A percentile compares a stretch with the other conserved stretches of the same genome.
These are phyloP conservation scores for Aureobasidium vineae DNA, from an alignment of 2,329 filamentous ascomycete species.

Conservation along the genomic window DNA sequence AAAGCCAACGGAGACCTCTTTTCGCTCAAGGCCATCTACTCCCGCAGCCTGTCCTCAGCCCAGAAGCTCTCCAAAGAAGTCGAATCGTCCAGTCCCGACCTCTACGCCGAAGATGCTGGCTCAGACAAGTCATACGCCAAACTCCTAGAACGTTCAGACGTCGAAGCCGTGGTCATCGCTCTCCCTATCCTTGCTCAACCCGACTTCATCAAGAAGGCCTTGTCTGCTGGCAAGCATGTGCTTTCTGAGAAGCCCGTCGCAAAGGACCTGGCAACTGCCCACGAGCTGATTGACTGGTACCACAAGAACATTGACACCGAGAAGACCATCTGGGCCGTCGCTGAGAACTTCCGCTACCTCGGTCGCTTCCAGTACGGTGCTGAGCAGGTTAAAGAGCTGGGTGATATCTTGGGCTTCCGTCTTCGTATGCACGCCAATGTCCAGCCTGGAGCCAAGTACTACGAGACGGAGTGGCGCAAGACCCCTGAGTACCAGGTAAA, in stretches of 20 bases:
- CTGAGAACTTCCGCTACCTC: conserved; percentile 71
- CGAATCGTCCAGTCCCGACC: conserved; percentile 42
- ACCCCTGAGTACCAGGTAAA: conserved; percentile 60
- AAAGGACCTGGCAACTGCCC: conserved; percentile 55
- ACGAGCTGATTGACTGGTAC: conserved; percentile 52
- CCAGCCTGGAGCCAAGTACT: conserved; percentile 54
- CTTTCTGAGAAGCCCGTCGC: conserved; percentile 55
- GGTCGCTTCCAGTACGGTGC: conserved; percentile 55
- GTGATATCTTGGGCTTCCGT: conserved; percentile 56
- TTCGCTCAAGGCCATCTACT: conserved; percentile 63
- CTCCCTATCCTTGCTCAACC: conserved; percentile 45
- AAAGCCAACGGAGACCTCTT: conserved; percentile 50
- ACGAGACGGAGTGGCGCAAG: conserved; percentile 62
- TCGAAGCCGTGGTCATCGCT: conserved; percentile 54
- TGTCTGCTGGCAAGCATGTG: conserved; percentile 55
- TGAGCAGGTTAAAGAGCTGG: conserved; percentile 52
- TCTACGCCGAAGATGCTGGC: conserved; percentile 59
- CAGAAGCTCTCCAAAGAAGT: conserved; percentile 46
- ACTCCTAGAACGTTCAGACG: conserved; percentile 44
- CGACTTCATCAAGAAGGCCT: conserved; percentile 51
- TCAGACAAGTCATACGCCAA: conserved; percentile 46
- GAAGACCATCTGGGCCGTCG: conserved; percentile 56
- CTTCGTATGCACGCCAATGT: conserved; percentile 50
- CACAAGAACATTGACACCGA: conserved; percentile 42
- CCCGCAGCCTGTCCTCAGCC: conserved; percentile 60